Percentiles rank a stretch among this genome's conserved stretches.
These are phyloP conservation scores for Phaffia australis DNA, from an alignment of 768 basidiomycete genomes.

Conservation along the genomic window DNA sequence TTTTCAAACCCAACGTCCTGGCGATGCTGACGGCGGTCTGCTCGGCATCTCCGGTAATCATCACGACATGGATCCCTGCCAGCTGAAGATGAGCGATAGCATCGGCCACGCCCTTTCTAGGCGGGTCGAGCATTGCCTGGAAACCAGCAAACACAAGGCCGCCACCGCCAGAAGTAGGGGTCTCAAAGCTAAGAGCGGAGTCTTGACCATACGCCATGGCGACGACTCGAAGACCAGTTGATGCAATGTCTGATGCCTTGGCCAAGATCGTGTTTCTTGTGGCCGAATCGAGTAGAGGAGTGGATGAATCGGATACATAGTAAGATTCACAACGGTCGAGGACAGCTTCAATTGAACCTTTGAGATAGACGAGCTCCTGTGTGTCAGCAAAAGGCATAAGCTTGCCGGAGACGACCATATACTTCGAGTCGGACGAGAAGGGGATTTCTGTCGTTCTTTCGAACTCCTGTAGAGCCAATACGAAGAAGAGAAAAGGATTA, in stretches of 20 bases:
- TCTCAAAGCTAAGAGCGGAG: slow-evolving; percentile 41
- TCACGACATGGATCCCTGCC: slow-evolving; percentile 89
- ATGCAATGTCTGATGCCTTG: slow-evolving; percentile 61
- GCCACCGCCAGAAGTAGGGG: slow-evolving; percentile 38
- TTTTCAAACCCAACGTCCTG: slow-evolving; percentile 65
- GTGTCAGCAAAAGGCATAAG: slow-evolving; percentile 43
- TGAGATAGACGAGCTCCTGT: slow-evolving; percentile 76
- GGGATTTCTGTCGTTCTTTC: slow-evolving; percentile 55
- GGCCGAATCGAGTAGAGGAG: slow-evolving; percentile 60
- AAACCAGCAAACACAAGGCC: slow-evolving; percentile 77
- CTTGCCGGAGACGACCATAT: slow-evolving; percentile 77
- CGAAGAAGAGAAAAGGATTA: slow-evolving; percentile 50
- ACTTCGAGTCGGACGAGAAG: slow-evolving; percentile 89
- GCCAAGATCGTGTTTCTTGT: slow-evolving; percentile 57
- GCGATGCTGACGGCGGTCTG: slow-evolving; percentile 83
- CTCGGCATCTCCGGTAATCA: slow-evolving; percentile 96
- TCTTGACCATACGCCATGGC: slow-evolving; percentile 85
- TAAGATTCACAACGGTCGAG: slow-evolving; percentile 78
- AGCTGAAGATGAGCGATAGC: slow-evolving; percentile 67
- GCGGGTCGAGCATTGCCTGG: slow-evolving; percentile 91
- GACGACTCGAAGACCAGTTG: slow-evolving; percentile 70
- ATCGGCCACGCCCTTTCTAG: slow-evolving; percentile 83
- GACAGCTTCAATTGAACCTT: slow-evolving; percentile 81
- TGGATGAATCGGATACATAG: slow-evolving; percentile 80
- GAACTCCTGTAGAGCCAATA: slow-evolving; percentile 32